A percentile compares a stretch with the other conserved stretches of the same genome.
Evolutionary conservation across 169 alveolate genomes (phyloP).

Genomic region (Ichthyophthirius multifiliis): DNA sequence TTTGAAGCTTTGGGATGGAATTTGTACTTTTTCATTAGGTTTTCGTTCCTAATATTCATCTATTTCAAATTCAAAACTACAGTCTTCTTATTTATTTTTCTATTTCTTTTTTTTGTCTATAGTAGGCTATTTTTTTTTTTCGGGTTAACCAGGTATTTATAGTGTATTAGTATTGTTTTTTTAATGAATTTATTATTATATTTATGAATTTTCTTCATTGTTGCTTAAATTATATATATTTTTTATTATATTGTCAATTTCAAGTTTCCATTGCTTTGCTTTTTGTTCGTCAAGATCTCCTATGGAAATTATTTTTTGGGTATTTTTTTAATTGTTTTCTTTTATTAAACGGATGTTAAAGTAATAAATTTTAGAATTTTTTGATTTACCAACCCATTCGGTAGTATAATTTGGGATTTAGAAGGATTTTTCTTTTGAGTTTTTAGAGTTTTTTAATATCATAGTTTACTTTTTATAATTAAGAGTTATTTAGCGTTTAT

Average conservation of each 20-base stretch:
- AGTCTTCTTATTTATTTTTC: not conserved
- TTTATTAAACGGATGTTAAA: not conserved
- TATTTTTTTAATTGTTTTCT: not conserved
- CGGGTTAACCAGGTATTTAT: not conserved
- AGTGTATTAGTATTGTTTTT: no score
- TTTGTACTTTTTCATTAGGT: not conserved
- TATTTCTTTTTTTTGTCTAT: not conserved
- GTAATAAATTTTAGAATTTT: not conserved
- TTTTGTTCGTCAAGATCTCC: constrained; percentile 2
- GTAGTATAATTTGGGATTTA: not conserved
- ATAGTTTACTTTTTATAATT: not conserved
- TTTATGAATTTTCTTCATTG: no score
- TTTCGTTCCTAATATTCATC: not conserved
- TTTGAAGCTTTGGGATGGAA: not conserved
- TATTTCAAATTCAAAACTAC: not conserved
- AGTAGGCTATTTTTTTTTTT: not conserved
- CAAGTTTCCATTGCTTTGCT: not conserved
- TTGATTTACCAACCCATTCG: not conserved
- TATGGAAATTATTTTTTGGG: not conserved
- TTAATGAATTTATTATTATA: no score
- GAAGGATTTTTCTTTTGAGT: not conserved
- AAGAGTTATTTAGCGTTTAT: not conserved
- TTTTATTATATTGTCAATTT: not conserved
- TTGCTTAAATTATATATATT: not conserved
- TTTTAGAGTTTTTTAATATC: not conserved